These are phyloP conservation scores for Sesbania bispinosa DNA, from an alignment of 306 rosid genomes.

Conservation along the genomic window DNA sequence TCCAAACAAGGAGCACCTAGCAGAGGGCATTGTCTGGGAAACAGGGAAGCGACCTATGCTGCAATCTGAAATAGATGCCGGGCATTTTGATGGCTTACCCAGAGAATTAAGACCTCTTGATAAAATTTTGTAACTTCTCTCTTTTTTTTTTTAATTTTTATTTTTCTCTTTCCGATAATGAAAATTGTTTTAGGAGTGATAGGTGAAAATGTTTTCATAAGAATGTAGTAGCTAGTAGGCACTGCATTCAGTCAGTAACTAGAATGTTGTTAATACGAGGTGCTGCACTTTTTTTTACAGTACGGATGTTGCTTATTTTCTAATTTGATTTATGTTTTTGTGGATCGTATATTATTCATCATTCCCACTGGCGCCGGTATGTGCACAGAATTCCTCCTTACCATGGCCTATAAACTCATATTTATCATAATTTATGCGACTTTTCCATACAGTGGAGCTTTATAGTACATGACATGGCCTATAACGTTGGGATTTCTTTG, in stretches of 20 bases:
- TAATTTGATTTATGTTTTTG: background rate
- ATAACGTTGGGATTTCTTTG: too few species aligned
- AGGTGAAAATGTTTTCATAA: background rate
- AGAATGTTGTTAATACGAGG: background rate
- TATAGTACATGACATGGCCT: too few species aligned
- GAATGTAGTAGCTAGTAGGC: background rate
- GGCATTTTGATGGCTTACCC: conserved; percentile 78
- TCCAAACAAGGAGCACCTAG: conserved; percentile 84
- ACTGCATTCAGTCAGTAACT: background rate
- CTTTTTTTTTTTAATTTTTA: background rate
- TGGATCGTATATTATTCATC: background rate
- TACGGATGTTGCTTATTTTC: background rate
- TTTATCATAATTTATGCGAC: too few species aligned
- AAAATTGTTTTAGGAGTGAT: background rate
- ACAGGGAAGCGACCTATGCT: conserved; percentile 79
- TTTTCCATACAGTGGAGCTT: too few species aligned
- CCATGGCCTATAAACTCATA: too few species aligned
- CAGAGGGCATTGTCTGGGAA: conserved; percentile 79
- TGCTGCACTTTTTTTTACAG: background rate
- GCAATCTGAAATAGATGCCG: conserved; percentile 65
- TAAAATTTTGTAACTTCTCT: conserved; percentile 49
- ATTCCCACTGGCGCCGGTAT: background rate
- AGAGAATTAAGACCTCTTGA: conserved; percentile 70
- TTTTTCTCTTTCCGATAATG: background rate
- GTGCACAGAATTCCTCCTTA: too few species aligned